These are phyloP conservation scores for Xylaria venustula DNA, from an alignment of 495 filamentous ascomycete genomes.

Conservation along the genomic window DNA sequence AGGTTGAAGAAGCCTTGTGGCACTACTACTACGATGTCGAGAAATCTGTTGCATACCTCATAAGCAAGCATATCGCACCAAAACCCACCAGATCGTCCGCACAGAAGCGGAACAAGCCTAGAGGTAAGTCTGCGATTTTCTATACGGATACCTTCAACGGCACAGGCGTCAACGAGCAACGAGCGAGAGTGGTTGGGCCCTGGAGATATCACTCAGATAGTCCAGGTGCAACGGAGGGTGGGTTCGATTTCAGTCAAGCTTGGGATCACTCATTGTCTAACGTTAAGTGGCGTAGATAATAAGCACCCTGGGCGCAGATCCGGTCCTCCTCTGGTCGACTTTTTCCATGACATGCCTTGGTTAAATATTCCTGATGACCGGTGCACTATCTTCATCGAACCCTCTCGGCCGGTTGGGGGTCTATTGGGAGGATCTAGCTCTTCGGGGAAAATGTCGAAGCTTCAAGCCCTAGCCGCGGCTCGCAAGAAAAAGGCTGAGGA, in stretches of 20 bases:
- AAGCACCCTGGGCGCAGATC: conserved; percentile 24
- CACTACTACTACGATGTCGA: conserved; percentile 93
- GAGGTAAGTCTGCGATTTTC: conserved; percentile 50
- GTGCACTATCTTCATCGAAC: conserved; percentile 65
- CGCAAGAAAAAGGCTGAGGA: conserved; percentile 81
- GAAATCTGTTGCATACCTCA: conserved; percentile 77
- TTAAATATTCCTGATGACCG: conserved; percentile 69
- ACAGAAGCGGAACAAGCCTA: conserved; percentile 35
- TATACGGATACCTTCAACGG: conserved; percentile 18
- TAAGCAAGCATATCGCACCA: conserved; percentile 55
- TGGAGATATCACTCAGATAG: not conserved
- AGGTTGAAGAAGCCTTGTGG: conserved; percentile 89
- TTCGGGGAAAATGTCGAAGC: conserved; percentile 77
- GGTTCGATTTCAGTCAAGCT: not conserved
- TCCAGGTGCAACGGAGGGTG: conserved; percentile 3
- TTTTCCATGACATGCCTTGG: conserved; percentile 89
- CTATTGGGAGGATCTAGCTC: conserved; percentile 72
- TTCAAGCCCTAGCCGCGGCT: conserved; percentile 84
- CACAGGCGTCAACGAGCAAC: conserved; percentile 2
- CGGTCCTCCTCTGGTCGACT: conserved; percentile 32
- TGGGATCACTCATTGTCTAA: conserved; percentile 14
- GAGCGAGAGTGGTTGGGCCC: not conserved
- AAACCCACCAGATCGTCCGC: conserved; percentile 25
- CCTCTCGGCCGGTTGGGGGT: conserved; percentile 58
- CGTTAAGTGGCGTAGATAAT: conserved; percentile 10